Percentiles rank a stretch among this genome's conserved stretches.
Evolutionary conservation across 768 basidiomycete species (phyloP).

Genomic region (Cystoderma amianthinum): DNA sequence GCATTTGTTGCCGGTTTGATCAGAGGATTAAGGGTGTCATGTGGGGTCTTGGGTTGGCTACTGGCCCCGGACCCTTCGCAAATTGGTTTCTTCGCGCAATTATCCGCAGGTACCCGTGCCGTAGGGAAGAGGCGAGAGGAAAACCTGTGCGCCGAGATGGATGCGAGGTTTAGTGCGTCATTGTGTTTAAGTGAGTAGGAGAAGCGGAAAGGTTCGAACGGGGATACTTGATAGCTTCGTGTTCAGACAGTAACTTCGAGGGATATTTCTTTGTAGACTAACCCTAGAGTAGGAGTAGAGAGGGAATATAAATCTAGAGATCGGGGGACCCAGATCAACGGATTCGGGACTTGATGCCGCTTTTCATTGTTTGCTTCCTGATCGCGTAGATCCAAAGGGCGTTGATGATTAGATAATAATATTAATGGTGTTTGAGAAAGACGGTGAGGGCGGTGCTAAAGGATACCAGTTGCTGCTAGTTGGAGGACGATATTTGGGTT

Average conservation of each 20-base stretch:
- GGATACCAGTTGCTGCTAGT: neutral
- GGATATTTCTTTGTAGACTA: too few relatives aligned
- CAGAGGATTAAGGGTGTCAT: constrained; percentile 4
- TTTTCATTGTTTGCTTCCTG: constrained; percentile 13
- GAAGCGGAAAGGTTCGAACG: too few relatives aligned
- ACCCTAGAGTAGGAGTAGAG: too few relatives aligned
- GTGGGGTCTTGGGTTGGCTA: constrained; percentile 4
- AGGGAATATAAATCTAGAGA: constrained; percentile 7
- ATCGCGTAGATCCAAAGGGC: constrained; percentile 2
- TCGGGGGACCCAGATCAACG: constrained; percentile 11
- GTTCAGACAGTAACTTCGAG: too few relatives aligned
- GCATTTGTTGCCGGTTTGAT: neutral
- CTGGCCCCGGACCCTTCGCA: constrained; percentile 10
- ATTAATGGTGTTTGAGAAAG: neutral
- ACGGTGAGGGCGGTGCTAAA: neutral
- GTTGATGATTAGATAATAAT: neutral
- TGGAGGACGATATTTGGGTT: too few relatives aligned
- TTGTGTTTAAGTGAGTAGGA: too few relatives aligned
- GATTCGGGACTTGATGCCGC: constrained; percentile 11
- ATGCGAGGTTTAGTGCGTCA: neutral
- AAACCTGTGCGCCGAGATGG: neutral
- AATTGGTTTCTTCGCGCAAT: neutral
- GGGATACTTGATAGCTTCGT: too few relatives aligned
- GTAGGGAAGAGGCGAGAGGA: neutral
- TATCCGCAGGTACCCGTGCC: neutral